Conservation (phyloP, 441 rosid species). For the Gossypium davidsonii region DNA sequence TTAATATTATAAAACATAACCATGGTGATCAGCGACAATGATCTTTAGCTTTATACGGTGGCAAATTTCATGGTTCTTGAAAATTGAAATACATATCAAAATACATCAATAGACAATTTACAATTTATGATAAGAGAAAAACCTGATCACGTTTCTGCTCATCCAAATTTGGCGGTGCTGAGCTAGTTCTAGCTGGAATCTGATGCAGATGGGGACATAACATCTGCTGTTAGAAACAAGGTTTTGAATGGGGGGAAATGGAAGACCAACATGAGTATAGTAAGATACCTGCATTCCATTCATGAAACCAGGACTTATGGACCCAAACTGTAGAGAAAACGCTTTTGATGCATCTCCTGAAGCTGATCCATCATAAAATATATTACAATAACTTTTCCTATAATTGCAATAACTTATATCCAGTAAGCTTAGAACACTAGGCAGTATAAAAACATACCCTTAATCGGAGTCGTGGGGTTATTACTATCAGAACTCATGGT, state of each 20-base stretch:
- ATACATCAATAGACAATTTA: conserved; percentile 4
- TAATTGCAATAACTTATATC: neutral
- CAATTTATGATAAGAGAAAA: neutral
- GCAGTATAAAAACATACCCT: conserved; percentile 35
- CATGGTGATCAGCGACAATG: neutral
- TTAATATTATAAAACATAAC: conserved; percentile 2
- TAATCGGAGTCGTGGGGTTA: conserved; percentile 36
- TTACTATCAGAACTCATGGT: conserved; percentile 42
- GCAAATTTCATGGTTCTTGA: conserved; percentile 7
- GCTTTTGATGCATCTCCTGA: conserved; percentile 60
- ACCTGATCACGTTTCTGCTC: conserved; percentile 97
- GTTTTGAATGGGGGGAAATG: neutral
- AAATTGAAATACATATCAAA: neutral
- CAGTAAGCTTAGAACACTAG: neutral
- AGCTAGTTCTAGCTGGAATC: conserved; percentile 96
- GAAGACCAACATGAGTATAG: neutral
- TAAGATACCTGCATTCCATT: conserved; percentile 61
- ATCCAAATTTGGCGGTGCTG: conserved; percentile 97
- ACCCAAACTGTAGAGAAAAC: conserved; percentile 80
- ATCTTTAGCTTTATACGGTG: neutral
- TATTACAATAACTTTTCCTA: neutral
- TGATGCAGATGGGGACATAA: conserved; percentile 28
- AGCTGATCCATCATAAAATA: conserved; percentile 22
- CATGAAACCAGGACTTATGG: conserved; percentile 72
- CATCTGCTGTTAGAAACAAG: conserved; percentile 15